These are phyloP conservation scores for Plectranthus barbatus DNA, from an alignment of 257 asterid species.

Conservation along the genomic window DNA sequence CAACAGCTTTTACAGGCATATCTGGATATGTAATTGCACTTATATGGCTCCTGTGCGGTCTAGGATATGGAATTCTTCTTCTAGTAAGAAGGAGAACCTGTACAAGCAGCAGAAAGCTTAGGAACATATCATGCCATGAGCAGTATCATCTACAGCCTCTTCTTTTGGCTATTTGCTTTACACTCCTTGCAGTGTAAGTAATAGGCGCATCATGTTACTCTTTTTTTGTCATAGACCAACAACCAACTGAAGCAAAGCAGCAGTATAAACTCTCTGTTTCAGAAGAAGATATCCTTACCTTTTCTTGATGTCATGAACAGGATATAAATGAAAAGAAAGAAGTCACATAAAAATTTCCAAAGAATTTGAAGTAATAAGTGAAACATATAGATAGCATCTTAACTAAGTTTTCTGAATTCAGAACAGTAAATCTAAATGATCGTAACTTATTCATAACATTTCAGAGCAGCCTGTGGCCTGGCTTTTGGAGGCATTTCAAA, in stretches of 20 bases:
- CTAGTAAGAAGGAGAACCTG: conserved; percentile 20
- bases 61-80: conserved; percentile 42
- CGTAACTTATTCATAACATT: not conserved
- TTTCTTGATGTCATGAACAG: not conserved
- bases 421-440: not conserved
- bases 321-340: not conserved
- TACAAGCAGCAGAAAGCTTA: conserved; percentile 22
- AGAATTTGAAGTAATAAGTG: not conserved
- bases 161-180: conserved; percentile 35
- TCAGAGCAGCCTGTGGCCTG: conserved; percentile 69
- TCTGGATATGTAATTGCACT: conserved; percentile 47
- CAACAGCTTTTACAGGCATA: conserved; percentile 57
- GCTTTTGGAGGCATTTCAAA: conserved; percentile 65
- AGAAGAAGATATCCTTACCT: not conserved
- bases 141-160: conserved; percentile 30
- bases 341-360: not conserved
- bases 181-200: conserved; percentile 54
- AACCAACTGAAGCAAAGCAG: not conserved
- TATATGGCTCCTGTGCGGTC: conserved; percentile 50
- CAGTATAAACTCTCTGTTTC: not conserved
- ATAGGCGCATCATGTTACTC: not conserved
- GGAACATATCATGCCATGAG: conserved; percentile 28
- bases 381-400: not conserved
- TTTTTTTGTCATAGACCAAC: not conserved
- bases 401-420: not conserved